Conservation (phyloP, 192 early-diverging fungal species). For the Umbelopsis sp. region DNA sequence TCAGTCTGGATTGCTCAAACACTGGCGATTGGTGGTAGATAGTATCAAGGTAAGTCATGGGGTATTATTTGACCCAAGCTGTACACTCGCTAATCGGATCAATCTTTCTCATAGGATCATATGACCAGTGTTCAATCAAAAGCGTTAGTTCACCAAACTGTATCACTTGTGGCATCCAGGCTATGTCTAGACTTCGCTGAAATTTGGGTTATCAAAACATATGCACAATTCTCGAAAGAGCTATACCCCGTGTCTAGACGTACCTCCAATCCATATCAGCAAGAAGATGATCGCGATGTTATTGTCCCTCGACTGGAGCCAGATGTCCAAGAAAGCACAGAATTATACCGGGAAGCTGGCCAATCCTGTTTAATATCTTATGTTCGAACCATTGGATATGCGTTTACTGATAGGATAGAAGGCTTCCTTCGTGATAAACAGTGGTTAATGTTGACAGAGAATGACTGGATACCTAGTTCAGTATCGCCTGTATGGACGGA, state of each 20-base stretch:
- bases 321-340: slow-evolving; percentile 1
- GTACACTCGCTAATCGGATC: slow-evolving; percentile 11
- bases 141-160: slow-evolving; percentile 10
- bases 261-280: slow-evolving; percentile 10
- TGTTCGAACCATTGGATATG: not conserved
- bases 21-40: slow-evolving; percentile 43
- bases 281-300: slow-evolving; percentile 22
- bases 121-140: not conserved
- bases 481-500: slow-evolving; percentile 42
- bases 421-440: not conserved
- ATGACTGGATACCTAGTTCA: not conserved
- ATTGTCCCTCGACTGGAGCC: not conserved
- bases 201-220: slow-evolving; percentile 22
- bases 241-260: slow-evolving; percentile 6
- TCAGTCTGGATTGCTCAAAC: slow-evolving; percentile 32
- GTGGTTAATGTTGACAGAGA: not conserved
- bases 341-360: not conserved
- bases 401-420: not conserved
- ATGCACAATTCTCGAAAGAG: slow-evolving; percentile 18
- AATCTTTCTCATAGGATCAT: not conserved
- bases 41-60: slow-evolving; percentile 30
- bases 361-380: not conserved
- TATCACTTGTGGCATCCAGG: slow-evolving; percentile 31
- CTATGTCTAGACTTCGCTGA: slow-evolving; percentile 44
- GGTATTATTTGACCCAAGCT: not conserved